A percentile compares a stretch with the other conserved stretches of the same genome.
phyloP scores from a whole-genome alignment of 352 stramenopile genomes.

The Globisporangium spiculum region DNA sequence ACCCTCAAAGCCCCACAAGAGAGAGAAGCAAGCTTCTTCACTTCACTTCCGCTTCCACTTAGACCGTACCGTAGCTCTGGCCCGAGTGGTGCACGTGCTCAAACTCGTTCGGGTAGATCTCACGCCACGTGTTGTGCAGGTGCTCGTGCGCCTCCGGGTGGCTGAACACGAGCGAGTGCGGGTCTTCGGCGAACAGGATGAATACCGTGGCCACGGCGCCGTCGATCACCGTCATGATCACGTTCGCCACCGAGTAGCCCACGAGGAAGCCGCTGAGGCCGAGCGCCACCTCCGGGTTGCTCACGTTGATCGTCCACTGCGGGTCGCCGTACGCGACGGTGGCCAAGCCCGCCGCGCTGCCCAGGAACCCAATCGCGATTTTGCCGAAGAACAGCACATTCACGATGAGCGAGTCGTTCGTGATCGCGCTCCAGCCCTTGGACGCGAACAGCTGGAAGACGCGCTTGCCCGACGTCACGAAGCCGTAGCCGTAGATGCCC shows the following conservation, averaged over 20 bases:
- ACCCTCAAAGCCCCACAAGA: neutral
- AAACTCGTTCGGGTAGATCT: conserved; percentile 50
- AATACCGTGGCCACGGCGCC: conserved; percentile 51
- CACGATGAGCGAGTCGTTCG: conserved; percentile 68
- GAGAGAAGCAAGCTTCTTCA: neutral
- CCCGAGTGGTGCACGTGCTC: conserved; percentile 13
- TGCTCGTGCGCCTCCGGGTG: conserved; percentile 38
- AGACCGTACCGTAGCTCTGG: conserved; percentile 13
- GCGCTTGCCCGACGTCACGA: conserved; percentile 40
- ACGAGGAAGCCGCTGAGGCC: conserved; percentile 46
- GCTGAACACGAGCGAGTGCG: conserved; percentile 33
- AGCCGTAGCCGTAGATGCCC: conserved; percentile 68
- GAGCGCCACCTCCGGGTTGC: conserved; percentile 39
- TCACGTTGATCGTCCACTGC: conserved; percentile 43
- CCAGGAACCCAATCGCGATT: conserved; percentile 49
- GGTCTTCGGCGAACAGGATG: conserved; percentile 52
- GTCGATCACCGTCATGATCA: conserved; percentile 52
- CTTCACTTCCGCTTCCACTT: neutral
- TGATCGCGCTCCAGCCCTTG: conserved; percentile 60
- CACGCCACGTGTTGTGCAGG: conserved; percentile 39
- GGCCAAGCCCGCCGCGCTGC: conserved; percentile 34
- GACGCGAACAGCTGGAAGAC: conserved; percentile 57
- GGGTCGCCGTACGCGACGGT: conserved; percentile 34
- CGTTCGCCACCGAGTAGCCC: conserved; percentile 44
- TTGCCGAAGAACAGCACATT: conserved; percentile 58